These are phyloP conservation scores for Gloeostereum incarnatum DNA, from an alignment of 768 basidiomycete genomes.

Conservation along the genomic window DNA sequence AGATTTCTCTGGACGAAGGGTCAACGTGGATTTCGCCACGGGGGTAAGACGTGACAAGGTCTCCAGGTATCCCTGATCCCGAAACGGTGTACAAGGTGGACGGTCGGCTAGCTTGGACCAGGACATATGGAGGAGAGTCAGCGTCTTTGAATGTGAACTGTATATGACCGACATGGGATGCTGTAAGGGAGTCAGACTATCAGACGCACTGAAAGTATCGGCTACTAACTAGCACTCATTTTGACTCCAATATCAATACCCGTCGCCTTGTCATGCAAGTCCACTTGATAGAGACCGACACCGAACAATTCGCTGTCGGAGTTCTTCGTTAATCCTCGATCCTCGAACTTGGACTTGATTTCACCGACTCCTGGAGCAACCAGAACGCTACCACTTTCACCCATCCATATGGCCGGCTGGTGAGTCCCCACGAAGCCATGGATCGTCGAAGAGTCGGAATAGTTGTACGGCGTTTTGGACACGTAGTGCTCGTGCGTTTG, in stretches of 20 bases:
- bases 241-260: conserved; percentile 46
- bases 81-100: conserved; percentile 42
- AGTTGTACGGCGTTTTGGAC: conserved; percentile 63
- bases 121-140: conserved; percentile 38
- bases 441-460: conserved; percentile 34
- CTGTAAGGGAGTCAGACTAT: conserved; percentile 22
- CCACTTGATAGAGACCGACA: conserved; percentile 47
- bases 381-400: conserved; percentile 57
- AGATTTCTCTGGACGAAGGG: conserved; percentile 35
- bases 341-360: conserved; percentile 45
- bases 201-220: conserved; percentile 1
- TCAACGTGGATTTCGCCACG: conserved; percentile 40
- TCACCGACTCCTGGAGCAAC: conserved; percentile 45
- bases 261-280: conserved; percentile 41
- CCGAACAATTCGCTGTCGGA: conserved; percentile 45
- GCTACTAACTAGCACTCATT: conserved; percentile 49
- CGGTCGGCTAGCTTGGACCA: conserved; percentile 59
- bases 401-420: conserved; percentile 89
- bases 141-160: conserved; percentile 51
- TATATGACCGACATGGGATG: conserved; percentile 68
- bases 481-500: conserved; percentile 73
- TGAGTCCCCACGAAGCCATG: conserved; percentile 77
- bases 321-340: conserved; percentile 45
- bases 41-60: conserved; percentile 33
- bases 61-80: conserved; percentile 15